These are phyloP conservation scores for Magnolia officinalis DNA, from an alignment of 164 flowering plant genomes.

Conservation along the genomic window DNA sequence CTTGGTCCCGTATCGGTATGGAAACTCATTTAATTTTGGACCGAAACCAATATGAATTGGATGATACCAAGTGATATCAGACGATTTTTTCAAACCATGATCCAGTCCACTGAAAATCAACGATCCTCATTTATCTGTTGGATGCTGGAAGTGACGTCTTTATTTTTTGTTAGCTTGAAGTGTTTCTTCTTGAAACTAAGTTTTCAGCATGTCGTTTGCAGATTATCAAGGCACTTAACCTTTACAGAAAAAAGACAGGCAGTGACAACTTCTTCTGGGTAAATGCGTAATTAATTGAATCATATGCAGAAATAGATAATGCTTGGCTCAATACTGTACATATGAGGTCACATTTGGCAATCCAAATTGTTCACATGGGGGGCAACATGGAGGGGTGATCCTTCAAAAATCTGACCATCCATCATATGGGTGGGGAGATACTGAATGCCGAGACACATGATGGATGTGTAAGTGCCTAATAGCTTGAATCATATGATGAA, in stretches of 20 bases:
- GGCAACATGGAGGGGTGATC: background rate
- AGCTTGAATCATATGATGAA: background rate
- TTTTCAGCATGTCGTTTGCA: slow-evolving; percentile 29
- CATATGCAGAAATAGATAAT: background rate
- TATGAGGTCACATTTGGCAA: background rate
- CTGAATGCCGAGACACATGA: background rate
- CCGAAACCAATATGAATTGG: too few relatives aligned
- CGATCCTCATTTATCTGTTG: background rate
- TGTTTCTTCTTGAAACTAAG: background rate
- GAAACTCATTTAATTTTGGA: too few relatives aligned
- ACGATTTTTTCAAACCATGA: background rate
- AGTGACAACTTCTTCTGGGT: slow-evolving; percentile 82
- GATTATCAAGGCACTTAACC: slow-evolving; percentile 92
- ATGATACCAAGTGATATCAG: too few relatives aligned
- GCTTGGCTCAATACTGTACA: background rate
- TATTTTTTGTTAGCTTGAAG: background rate
- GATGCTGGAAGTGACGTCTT: background rate
- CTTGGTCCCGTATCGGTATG: too few relatives aligned
- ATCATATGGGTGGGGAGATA: background rate
- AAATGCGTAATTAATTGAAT: slow-evolving; percentile 12
- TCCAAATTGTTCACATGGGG: background rate
- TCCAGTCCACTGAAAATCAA: background rate
- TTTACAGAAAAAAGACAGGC: slow-evolving; percentile 85
- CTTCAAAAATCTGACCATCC: background rate
- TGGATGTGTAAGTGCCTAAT: background rate